Evolutionary conservation across 176 grass and related monocot genomes (phyloP).

Genomic region (barley (Hordeum vulgare)): MorexV3_pseudomolecules_assembly NC_058524.1:555467432-555467931

Average conservation of each 20-base stretch:
- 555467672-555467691: constrained; percentile 74
- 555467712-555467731: constrained; percentile 63
- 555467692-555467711: constrained; percentile 63
- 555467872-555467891: background rate
- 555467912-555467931: constrained; percentile 7
- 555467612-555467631: constrained; percentile 46
- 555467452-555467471: constrained; percentile 26
- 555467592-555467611: constrained; percentile 73
- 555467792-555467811: constrained; percentile 81
- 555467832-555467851: constrained; percentile 99
- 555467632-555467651: constrained; percentile 58
- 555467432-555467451: constrained; percentile 9
- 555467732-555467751: constrained; percentile 52
- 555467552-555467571: background rate
- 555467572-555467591: constrained; percentile 52
- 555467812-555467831: constrained; percentile 77
- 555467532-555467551: constrained; percentile 46
- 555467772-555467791: constrained; percentile 63
- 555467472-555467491: background rate
- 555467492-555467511: constrained; percentile 9
- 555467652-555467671: constrained; percentile 40
- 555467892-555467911: background rate
- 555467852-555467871: background rate
- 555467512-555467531: constrained; percentile 32
- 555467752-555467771: constrained; percentile 26